Conservation (phyloP, 176 grass and related monocot genomes). For the Carex scoparia region DNA sequence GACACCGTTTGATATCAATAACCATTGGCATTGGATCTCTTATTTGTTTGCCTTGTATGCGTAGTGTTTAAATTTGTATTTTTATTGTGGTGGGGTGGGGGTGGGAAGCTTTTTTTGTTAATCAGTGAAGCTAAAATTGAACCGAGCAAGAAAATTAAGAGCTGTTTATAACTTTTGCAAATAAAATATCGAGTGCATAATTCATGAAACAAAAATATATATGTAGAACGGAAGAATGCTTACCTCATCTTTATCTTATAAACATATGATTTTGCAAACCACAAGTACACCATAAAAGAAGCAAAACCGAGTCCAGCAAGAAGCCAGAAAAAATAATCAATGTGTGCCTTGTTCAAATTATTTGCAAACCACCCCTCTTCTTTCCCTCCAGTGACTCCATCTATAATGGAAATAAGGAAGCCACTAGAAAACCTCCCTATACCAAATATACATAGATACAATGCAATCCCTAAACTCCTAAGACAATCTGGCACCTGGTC, state of each 20-base stretch:
- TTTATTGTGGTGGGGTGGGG: neutral
- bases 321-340: slow-evolving; percentile 39
- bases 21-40: too few relatives aligned
- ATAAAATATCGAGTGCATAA: neutral
- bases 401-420: slow-evolving; percentile 42
- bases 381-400: slow-evolving; percentile 30
- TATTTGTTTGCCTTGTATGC: neutral
- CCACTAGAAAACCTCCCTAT: slow-evolving; percentile 38
- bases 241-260: slow-evolving; percentile 26
- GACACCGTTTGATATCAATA: too few relatives aligned
- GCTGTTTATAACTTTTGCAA: too few relatives aligned
- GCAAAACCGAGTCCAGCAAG: slow-evolving; percentile 16
- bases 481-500: slow-evolving; percentile 50
- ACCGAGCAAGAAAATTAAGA: neutral
- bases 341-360: slow-evolving; percentile 28
- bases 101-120: neutral
- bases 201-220: neutral
- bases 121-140: neutral
- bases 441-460: slow-evolving; percentile 39
- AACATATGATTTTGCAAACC: slow-evolving; percentile 11
- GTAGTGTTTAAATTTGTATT: neutral
- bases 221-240: neutral
- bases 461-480: slow-evolving; percentile 40
- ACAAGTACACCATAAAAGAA: slow-evolving; percentile 19
- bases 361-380: slow-evolving; percentile 36